Base-by-base conservation (phyloP, 2,329 filamentous ascomycete species). In the Diplodia corticola region DNA sequence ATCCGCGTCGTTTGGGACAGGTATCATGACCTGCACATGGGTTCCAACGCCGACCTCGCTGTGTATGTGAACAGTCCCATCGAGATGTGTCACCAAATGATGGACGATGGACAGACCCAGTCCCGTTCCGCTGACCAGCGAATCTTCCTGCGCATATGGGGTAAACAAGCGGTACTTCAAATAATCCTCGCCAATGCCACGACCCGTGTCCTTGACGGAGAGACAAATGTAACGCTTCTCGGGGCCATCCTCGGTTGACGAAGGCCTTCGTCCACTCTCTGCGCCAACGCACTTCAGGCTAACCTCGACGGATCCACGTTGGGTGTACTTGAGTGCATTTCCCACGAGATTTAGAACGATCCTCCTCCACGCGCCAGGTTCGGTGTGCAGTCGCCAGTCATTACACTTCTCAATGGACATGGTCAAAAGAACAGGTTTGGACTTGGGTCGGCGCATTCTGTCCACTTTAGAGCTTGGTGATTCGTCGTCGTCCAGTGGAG, bases 311-410 rank as follows among this genome's bases (percentile, higher is more conserved):
- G 37, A 48, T 26, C 63, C 63, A 9, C 46, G 37, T 12, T 40
- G 20, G 1, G 69, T 70, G 28, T 69, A 70, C 50, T 70, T 70
- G 4, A 70, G 60, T 5, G 69, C 63, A 35, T 70, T 70, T 5
- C 67, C 67, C n/a, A 70, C 12, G 7, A 70, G 40, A 61, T 70
- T 70, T 68, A 70, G 54, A 15, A 69, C 66, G 20, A 70, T 68
- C 3, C 69, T 44, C 60, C 63, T 66, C 66, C 65, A 68, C 2
- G 67, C 67, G 3, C 68, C 63, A 0, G 84, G 82, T 59, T 84
- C 80, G 0, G 80, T 79, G 3, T 73, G 73, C 26, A 81, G 81
- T 1, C 71, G 69, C 82, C 83, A 85, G 30, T 51, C 26, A 35
- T 74, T 72, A 24, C 75, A 70, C 5, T 74, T 72, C 7, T 72